Conservation (phyloP, 768 basidiomycete genomes). For the Trametes sanguinea region DNA sequence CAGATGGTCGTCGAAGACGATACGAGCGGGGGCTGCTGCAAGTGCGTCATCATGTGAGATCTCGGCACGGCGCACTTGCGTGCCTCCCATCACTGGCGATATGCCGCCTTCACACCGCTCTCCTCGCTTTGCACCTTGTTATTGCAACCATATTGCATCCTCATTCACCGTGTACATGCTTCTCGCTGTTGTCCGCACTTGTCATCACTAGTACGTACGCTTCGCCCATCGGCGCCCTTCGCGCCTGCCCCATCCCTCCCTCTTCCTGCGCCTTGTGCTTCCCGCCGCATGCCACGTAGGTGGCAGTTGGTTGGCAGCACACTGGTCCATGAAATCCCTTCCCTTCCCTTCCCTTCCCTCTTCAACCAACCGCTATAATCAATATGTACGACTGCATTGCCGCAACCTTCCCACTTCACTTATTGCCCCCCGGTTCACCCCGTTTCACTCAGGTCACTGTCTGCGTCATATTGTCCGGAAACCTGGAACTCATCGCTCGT, state of each 20-base stretch:
- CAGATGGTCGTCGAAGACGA: constrained; percentile 47
- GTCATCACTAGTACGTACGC: constrained; percentile 13
- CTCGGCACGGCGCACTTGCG: constrained; percentile 2
- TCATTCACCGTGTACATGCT: constrained; percentile 16
- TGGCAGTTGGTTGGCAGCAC: too few species aligned
- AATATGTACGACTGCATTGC: constrained; percentile 17
- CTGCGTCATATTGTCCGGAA: constrained; percentile 17
- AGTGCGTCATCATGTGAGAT: constrained; percentile 82
- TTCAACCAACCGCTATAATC: background rate
- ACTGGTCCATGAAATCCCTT: background rate
- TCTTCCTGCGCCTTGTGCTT: background rate
- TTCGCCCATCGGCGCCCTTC: constrained; percentile 1
- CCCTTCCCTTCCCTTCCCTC: constrained; percentile 1
- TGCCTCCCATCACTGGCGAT: background rate
- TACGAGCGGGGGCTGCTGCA: constrained; percentile 66
- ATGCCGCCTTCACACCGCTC: background rate
- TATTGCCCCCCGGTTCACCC: background rate
- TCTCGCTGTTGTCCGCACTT: constrained; percentile 6
- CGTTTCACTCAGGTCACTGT: constrained; percentile 9
- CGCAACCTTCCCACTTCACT: constrained; percentile 9
- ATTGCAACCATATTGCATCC: background rate
- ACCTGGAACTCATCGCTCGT: constrained; percentile 24
- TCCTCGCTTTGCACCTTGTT: background rate
- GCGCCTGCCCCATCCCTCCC: background rate
- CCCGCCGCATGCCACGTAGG: background rate